phyloP scores from a whole-genome alignment of 2,329 filamentous ascomycete species.

The Clarireedia homoeocarpa region DNA sequence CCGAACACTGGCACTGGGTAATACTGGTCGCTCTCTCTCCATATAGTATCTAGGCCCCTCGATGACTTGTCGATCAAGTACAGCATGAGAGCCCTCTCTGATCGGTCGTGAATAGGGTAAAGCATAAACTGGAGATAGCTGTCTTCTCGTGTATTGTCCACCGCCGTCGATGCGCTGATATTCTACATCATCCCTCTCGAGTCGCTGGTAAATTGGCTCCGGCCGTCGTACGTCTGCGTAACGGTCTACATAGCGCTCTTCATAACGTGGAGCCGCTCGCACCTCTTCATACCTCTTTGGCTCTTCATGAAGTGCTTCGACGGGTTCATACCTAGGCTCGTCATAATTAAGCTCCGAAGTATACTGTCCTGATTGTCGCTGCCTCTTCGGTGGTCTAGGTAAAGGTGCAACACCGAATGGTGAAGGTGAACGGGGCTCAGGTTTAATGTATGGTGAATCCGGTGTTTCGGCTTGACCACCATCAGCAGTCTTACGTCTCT shows the following conservation, averaged over 20 bases:
- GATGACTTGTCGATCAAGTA: constrained; percentile 21
- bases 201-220: constrained; percentile 20
- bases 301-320: constrained; percentile 14
- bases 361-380: constrained; percentile 40
- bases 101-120: constrained; percentile 22
- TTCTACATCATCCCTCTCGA: constrained; percentile 23
- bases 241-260: constrained; percentile 17
- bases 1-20: constrained; percentile 40
- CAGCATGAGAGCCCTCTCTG: constrained; percentile 22
- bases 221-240: constrained; percentile 22
- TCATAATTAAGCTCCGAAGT: constrained; percentile 36
- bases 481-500: constrained; percentile 38
- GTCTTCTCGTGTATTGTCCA: constrained; percentile 19
- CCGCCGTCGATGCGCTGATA: constrained; percentile 18
- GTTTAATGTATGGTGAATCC: constrained; percentile 50
- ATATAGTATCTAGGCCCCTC: constrained; percentile 36
- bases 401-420: constrained; percentile 47
- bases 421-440: constrained; percentile 57
- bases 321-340: constrained; percentile 38
- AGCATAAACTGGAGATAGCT: constrained; percentile 24
- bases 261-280: constrained; percentile 16
- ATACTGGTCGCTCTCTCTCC: constrained; percentile 30
- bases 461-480: constrained; percentile 35
- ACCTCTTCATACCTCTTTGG: constrained; percentile 17
- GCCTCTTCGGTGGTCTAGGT: constrained; percentile 48